Evolutionary conservation across 345 rosid genomes (phyloP), one percentile per base, ranked within the genome.

Genomic region (Combretum micranthum): DNA sequence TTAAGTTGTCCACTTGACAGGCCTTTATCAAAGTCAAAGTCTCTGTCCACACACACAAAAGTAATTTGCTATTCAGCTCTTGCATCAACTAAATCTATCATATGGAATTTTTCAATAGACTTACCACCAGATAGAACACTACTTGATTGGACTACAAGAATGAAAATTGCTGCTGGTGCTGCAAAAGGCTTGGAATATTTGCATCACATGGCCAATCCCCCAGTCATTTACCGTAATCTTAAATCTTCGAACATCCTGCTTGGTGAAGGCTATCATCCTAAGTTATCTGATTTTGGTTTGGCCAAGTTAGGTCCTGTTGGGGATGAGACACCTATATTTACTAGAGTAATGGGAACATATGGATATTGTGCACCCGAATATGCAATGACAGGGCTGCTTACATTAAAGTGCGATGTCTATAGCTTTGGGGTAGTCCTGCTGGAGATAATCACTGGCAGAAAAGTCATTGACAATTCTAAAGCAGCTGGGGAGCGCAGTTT

Each of bases 361-460:
- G 89, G 89, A 52, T 83, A 83, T 50, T 83, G 89, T 59, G 89
- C 89, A 14, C 89, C 89, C n/a, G 89, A 83, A 61, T 83, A 83
- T 72, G 90, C 90, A 60, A 81, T 84, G 90, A 84, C 90, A 0
- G 90, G 90, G 21, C 90, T 81, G 73, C 90, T 84, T 37, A 81
- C 91, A 0, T 62, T 84, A 66, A 84, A 84, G 61, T 84, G 85
- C 3, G 86, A 77, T 59, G 78, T 81, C 61, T 81, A 81, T 59
- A 81, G 86, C 67, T 81, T 78, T 23, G 86, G 86, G 13, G 81
- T 78, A 57, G 81, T 81, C 63, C 83, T 81, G 62, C 81, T 81
- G 25, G 92, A 85, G 70, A 82, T 85, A 48, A 82, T 85, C 37
- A 82, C 88, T 0, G 91, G 88, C 11, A 77, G 87, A 65, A 85